These are phyloP conservation scores for Leucaena leucocephala DNA, from an alignment of 306 rosid genomes.

Conservation along the genomic window DNA sequence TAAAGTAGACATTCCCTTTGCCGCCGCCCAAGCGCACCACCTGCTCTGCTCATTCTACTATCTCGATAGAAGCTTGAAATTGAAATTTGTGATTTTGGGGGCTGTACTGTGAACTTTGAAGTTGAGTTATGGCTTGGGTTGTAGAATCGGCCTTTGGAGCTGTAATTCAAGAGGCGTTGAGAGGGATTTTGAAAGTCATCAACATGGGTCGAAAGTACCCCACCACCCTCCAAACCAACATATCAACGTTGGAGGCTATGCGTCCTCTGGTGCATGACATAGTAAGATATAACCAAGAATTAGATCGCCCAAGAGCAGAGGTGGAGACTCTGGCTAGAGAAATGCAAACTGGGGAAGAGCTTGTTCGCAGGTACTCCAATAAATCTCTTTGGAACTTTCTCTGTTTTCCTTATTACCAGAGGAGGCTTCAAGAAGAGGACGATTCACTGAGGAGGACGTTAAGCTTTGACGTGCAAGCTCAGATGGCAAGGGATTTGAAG, in stretches of 20 bases:
- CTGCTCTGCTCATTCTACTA: not conserved
- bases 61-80: not conserved
- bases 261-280: slow-evolving; percentile 30
- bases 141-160: slow-evolving; percentile 30
- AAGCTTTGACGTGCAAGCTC: slow-evolving; percentile 13
- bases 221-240: slow-evolving; percentile 12
- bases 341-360: slow-evolving; percentile 29
- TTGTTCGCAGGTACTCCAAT: slow-evolving; percentile 41
- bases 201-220: not conserved
- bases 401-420: slow-evolving; percentile 28
- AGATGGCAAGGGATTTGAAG: slow-evolving; percentile 37
- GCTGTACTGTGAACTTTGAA: not conserved
- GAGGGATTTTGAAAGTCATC: not conserved
- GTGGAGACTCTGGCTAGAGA: slow-evolving; percentile 5
- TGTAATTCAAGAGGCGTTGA: slow-evolving; percentile 6
- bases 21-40: not conserved
- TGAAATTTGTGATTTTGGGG: not conserved
- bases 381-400: slow-evolving; percentile 14
- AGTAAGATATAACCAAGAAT: not conserved
- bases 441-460: not conserved
- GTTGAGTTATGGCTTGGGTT: not conserved
- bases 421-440: slow-evolving; percentile 9
- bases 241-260: slow-evolving; percentile 9
- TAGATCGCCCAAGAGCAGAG: slow-evolving; percentile 36
- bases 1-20: not conserved